These are phyloP conservation scores for Kentomonas sorsogonicus DNA, from an alignment of 208 protist genomes.

Conservation along the genomic window DNA sequence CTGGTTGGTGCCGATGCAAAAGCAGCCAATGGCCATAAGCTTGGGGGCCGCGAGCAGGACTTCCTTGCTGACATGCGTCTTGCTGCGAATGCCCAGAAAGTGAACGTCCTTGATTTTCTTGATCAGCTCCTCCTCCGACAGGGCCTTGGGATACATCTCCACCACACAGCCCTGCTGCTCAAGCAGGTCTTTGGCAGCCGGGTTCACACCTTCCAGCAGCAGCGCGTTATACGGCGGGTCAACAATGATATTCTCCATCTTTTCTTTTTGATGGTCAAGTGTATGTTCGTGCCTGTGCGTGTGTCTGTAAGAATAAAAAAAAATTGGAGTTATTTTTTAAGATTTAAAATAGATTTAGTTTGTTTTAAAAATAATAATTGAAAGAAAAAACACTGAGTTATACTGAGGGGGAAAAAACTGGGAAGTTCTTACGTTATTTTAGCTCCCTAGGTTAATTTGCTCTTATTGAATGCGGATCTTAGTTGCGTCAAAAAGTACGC, in stretches of 20 bases:
- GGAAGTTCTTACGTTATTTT: no score
- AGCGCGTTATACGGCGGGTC: slow-evolving; percentile 54
- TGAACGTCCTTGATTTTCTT: slow-evolving; percentile 83
- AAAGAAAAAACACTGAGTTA: background rate
- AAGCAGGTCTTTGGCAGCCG: slow-evolving; percentile 65
- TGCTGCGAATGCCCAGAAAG: slow-evolving; percentile 90
- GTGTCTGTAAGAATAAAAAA: background rate
- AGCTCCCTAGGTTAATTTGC: no score
- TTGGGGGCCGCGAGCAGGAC: slow-evolving; percentile 69
- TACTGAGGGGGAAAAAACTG: background rate
- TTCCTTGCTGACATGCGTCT: slow-evolving; percentile 78
- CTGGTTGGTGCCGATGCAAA: slow-evolving; percentile 95
- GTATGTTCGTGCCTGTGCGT: background rate
- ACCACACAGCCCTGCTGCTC: slow-evolving; percentile 78
- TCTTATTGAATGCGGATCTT: no score
- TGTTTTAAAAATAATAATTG: background rate
- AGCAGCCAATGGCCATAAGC: slow-evolving; percentile 89
- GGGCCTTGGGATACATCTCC: slow-evolving; percentile 46
- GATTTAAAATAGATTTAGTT: background rate
- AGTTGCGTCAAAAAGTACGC: no score
- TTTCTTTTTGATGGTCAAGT: background rate
- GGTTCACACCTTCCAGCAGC: slow-evolving; percentile 86
- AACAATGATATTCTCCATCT: slow-evolving; percentile 27
- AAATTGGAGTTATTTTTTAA: background rate
- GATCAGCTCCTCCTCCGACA: slow-evolving; percentile 64